A percentile compares a stretch with the other conserved stretches of the same genome.
Evolutionary conservation across 2,329 filamentous ascomycete species (phyloP).

Genomic region (Lachnellula cervina): DNA sequence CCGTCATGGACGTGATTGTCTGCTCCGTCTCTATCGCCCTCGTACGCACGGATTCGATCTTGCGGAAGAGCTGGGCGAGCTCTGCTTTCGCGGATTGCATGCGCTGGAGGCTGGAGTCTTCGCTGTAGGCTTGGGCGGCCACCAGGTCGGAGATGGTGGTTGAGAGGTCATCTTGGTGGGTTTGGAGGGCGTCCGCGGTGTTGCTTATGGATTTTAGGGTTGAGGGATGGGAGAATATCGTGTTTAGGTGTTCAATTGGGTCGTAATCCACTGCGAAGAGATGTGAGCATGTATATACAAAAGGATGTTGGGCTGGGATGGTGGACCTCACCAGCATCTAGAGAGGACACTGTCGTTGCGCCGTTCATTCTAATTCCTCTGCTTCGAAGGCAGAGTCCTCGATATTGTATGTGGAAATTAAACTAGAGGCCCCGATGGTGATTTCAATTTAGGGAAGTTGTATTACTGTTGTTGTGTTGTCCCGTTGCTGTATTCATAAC

Average conservation of each 20-base stretch:
- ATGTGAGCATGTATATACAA: constrained; percentile 12
- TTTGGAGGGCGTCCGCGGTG: constrained; percentile 68
- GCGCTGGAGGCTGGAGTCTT: constrained; percentile 81
- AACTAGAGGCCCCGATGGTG: too few relatives aligned
- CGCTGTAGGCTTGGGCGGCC: constrained; percentile 73
- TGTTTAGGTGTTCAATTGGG: constrained; percentile 87
- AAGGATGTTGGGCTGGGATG: neutral
- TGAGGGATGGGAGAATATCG: constrained; percentile 86
- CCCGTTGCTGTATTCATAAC: constrained; percentile 9
- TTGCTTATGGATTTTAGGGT: constrained; percentile 71
- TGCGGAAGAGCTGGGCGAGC: constrained; percentile 82
- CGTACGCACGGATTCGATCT: constrained; percentile 88
- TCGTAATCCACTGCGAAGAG: constrained; percentile 68
- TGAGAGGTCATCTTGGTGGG: constrained; percentile 78
- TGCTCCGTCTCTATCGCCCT: constrained; percentile 89
- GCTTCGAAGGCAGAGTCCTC: too few relatives aligned
- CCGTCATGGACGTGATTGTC: constrained; percentile 97
- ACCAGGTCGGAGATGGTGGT: constrained; percentile 68
- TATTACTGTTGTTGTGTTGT: neutral
- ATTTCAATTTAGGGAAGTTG: too few relatives aligned
- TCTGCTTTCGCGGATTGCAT: constrained; percentile 90
- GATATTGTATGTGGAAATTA: neutral
- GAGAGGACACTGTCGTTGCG: constrained; percentile 22
- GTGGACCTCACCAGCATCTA: constrained; percentile 31
- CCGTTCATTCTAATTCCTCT: constrained; percentile 29